Percentiles rank a stretch among this genome's conserved stretches.
phyloP scores from a whole-genome alignment of 2,329 filamentous ascomycete species.

The Pseudocercospora crystallina region DNA sequence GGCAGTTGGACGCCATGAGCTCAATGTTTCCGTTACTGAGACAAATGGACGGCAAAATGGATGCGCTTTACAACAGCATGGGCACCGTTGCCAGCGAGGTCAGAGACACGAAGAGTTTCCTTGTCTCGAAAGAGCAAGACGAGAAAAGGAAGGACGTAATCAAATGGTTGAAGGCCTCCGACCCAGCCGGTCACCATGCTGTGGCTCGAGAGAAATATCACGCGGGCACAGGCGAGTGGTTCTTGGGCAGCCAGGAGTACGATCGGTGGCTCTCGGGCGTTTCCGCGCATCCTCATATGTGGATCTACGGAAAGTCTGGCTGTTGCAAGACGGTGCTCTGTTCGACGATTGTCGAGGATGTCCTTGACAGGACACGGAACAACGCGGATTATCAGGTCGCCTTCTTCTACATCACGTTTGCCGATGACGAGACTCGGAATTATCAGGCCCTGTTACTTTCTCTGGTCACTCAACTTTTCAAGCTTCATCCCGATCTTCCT shows the following conservation, averaged over 20 bases:
- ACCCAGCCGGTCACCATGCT: constrained; percentile 21
- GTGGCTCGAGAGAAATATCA: constrained; percentile 21
- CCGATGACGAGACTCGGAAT: constrained; percentile 20
- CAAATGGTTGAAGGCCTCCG: constrained; percentile 22
- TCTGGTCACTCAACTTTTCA: constrained; percentile 20
- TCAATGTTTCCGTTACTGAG: no score
- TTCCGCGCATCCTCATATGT: constrained; percentile 12
- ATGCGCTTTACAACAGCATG: not conserved
- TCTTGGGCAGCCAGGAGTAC: constrained; percentile 19
- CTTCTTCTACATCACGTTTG: constrained; percentile 23
- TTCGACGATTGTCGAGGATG: constrained; percentile 20
- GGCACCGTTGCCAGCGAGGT: not conserved
- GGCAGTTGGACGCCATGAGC: no score
- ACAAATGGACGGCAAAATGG: no score
- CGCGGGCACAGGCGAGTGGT: constrained; percentile 24
- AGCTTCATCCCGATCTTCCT: not conserved
- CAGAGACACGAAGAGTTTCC: not conserved
- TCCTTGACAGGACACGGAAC: not conserved
- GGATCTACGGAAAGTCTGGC: constrained; percentile 26
- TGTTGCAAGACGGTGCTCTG: constrained; percentile 27
- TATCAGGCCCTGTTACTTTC: constrained; percentile 17
- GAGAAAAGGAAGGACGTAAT: constrained; percentile 2
- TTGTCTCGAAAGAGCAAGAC: not conserved
- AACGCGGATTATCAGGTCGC: not conserved
- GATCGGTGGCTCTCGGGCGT: constrained; percentile 16